Evolutionary conservation across 2,329 filamentous ascomycete species (phyloP), one percentile per base, ranked within the genome.

Genomic region (Aspergillus tamarii): DNA sequence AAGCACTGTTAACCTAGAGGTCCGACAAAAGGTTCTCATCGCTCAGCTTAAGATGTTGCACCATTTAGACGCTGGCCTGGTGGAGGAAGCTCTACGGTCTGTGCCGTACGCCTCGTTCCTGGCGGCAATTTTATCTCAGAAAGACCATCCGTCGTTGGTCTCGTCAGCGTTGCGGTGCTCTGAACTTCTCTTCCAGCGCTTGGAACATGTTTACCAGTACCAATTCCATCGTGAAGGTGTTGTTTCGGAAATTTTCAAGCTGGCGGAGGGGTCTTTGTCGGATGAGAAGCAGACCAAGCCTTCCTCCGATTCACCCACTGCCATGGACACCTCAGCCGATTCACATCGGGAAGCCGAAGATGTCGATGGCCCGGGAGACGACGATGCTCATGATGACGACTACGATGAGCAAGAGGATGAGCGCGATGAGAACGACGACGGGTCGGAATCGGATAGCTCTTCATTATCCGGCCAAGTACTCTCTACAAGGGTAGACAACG

Each of bases 41-140:
- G 95, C 94, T n/a, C 95, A 99, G 73, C 82, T 98, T 52, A 98
- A 98, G 81, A 98, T 99, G 93, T 85, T 99, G 11, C 97, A 93
- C 14, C 97, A 97, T 68, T 81, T 99, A n/a, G 93, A 97, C 70
- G 89, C 88, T 50, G 84, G 86, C 43, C 93, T 99, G 57, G 85
- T 99, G 4, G 86, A 92, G 65, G 94, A 97, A 71, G 91, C 94
- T 10, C 81, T 99, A 34, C 90, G 90, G 30, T 87, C 92, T 19
- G 94, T 99, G 1, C 92, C 95, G 0, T 99, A 98, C 77, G 93
- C 95, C 2, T 99, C 96, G 0, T 97, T 97, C 76, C 81, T 99
- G 34, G 95, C 95, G 2, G 93, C 94, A 0, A 99, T 99, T 65
- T 83, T 99, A 21, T 97, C 94, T 0, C 95, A 99, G 72, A 91